Percentiles rank a stretch among this genome's conserved stretches.
Conservation (phyloP, 106 monocot species). For the Dioscorea dumetorum region DNA sequence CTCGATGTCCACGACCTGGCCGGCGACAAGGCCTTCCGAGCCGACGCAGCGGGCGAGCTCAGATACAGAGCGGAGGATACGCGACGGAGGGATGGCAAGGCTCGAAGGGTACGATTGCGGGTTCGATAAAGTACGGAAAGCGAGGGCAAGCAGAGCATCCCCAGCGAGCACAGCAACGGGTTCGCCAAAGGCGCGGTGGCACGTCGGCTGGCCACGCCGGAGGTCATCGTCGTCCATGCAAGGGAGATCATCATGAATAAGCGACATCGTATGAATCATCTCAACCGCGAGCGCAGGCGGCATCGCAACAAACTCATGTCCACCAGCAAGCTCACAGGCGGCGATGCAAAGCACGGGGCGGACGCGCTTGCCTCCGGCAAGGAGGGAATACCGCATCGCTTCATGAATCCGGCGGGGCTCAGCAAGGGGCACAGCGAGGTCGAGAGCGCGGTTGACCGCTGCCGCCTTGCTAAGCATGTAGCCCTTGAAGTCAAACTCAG, state of each 20-base stretch:
- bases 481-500: slow-evolving; percentile 42
- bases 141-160: slow-evolving; percentile 57
- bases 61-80: slow-evolving; percentile 28
- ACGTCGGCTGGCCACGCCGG: slow-evolving; percentile 57
- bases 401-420: slow-evolving; percentile 41
- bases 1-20: slow-evolving; percentile 53
- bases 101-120: slow-evolving; percentile 6
- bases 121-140: slow-evolving; percentile 35
- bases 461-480: slow-evolving; percentile 45
- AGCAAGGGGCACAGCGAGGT: slow-evolving; percentile 22
- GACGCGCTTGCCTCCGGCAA: slow-evolving; percentile 63
- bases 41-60: slow-evolving; percentile 41
- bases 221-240: slow-evolving; percentile 74
- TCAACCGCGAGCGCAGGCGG: slow-evolving; percentile 46
- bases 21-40: slow-evolving; percentile 47
- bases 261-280: slow-evolving; percentile 77
- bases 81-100: slow-evolving; percentile 1
- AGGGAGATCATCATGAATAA: slow-evolving; percentile 74
- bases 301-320: slow-evolving; percentile 19
- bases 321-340: slow-evolving; percentile 51
- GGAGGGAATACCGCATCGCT: slow-evolving; percentile 69
- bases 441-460: slow-evolving; percentile 39
- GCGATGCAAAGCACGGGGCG: slow-evolving; percentile 57
- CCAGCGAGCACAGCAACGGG: slow-evolving; percentile 58
- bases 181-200: slow-evolving; percentile 56